Percentiles rank a stretch among this genome's conserved stretches.
These are phyloP conservation scores for Claviceps sp. DNA, from an alignment of 2,329 filamentous ascomycete genomes.

Conservation along the genomic window DNA sequence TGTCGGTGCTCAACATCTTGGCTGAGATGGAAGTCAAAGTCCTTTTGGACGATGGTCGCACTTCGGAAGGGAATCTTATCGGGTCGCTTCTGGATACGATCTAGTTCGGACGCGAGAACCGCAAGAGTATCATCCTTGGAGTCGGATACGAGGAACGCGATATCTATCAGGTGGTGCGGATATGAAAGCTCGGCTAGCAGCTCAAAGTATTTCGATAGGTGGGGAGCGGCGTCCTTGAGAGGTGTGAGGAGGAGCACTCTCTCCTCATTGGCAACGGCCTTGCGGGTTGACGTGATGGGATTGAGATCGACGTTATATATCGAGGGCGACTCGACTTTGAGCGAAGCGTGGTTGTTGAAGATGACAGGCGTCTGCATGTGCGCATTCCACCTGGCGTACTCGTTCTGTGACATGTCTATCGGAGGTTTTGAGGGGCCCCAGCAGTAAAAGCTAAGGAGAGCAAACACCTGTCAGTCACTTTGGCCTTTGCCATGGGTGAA, in stretches of 20 bases:
- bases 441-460: constrained; percentile 69
- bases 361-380: constrained; percentile 86
- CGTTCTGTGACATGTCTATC: constrained; percentile 87
- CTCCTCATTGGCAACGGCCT: constrained; percentile 70
- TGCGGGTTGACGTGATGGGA: constrained; percentile 62
- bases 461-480: constrained; percentile 8
- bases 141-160: constrained; percentile 89
- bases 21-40: constrained; percentile 65
- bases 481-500: not conserved
- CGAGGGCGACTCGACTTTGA: constrained; percentile 68
- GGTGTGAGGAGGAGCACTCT: constrained; percentile 85
- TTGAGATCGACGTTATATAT: constrained; percentile 80
- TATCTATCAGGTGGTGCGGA: constrained; percentile 86
- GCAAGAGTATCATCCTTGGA: constrained; percentile 83
- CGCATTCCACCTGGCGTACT: constrained; percentile 77
- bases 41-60: constrained; percentile 76
- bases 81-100: constrained; percentile 70
- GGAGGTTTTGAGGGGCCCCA: constrained; percentile 93
- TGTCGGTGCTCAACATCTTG: constrained; percentile 77
- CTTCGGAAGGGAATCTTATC: constrained; percentile 78
- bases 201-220: constrained; percentile 85
- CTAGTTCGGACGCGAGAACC: constrained; percentile 70
- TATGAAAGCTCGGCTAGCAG: constrained; percentile 82
- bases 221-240: constrained; percentile 72
- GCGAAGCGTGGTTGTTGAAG: constrained; percentile 86